Evolutionary conservation across 805 yeast genomes (phyloP).

Genomic region (Ogataea chonburiensis): DNA sequence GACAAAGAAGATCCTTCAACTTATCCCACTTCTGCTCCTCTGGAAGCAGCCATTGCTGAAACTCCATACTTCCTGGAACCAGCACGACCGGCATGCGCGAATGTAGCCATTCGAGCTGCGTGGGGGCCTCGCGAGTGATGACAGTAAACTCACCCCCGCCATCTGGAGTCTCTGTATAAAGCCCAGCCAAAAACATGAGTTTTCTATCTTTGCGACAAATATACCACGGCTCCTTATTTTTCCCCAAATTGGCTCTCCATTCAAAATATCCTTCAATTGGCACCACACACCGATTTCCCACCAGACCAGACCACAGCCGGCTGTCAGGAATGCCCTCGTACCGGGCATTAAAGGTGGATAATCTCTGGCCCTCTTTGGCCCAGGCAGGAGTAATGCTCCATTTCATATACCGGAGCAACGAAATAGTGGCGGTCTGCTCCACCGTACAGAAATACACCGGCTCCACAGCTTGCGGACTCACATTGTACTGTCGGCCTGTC

Average conservation of each 20-base stretch:
- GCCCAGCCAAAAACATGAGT: conserved; percentile 66
- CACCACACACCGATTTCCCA: conserved; percentile 62
- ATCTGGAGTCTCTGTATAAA: conserved; percentile 36
- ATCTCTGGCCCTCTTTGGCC: conserved; percentile 40
- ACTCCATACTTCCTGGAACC: conserved; percentile 53
- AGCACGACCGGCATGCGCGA: conserved; percentile 74
- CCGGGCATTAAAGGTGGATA: conserved; percentile 72
- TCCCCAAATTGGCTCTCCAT: conserved; percentile 49
- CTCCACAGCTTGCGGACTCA: conserved; percentile 57
- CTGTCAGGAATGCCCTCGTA: conserved; percentile 55
- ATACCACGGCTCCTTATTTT: conserved; percentile 61
- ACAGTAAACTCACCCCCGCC: conserved; percentile 58
- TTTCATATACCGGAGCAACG: conserved; percentile 52
- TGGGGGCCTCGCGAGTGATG: conserved; percentile 69
- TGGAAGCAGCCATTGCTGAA: conserved; percentile 65
- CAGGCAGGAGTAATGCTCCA: conserved; percentile 81
- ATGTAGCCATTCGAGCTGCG: conserved; percentile 67
- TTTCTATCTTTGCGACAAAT: conserved; percentile 52
- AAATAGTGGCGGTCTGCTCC: conserved; percentile 6
- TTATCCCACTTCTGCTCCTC: conserved; percentile 37
- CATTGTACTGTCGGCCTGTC: conserved; percentile 48
- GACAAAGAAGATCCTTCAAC: conserved; percentile 41
- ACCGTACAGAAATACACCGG: conserved; percentile 38
- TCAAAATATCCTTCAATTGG: conserved; percentile 86
- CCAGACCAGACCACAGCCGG: conserved; percentile 55